Evolutionary conservation across 352 stramenopile species (phyloP), one percentile per base, ranked within the genome.

Genomic region (Globisporangium paroecandrum): DNA sequence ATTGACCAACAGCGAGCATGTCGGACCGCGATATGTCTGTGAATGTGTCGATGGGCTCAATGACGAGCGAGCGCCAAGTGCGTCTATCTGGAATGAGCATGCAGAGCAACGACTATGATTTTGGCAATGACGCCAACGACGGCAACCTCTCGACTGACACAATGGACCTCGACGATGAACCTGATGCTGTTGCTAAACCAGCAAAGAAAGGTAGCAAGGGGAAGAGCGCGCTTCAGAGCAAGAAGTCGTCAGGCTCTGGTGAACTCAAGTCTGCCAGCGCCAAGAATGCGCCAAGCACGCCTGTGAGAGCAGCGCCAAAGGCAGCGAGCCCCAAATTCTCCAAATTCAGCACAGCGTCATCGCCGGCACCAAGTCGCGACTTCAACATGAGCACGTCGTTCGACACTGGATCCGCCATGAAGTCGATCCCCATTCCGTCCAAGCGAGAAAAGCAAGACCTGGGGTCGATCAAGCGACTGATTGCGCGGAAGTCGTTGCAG

Each of bases 1-100:
- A 22, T 43, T 69, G 66, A 9, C 38, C 32, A 71, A 69, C 70
- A 62, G 63, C 82, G 62, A 86, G 72, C 10, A 63, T 68, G 46
- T 82, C 70, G 34, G 79, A 88, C 49, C 79, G 81, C 51, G 75
- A 85, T 54, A 62, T 69, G 46, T 71, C 69, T 25, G 77, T 69
- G 20, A 77, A 85, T 51, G 77, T 75, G 56, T 89, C 80, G 12
- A 77, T 68, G 55, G 75, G 80, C 46, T 87, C 79, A 9, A 69
- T 75, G 46, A 73, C 74, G 8, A 87, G 79, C 59, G 79, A 87
- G 57, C 79, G 79, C 53, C 72, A 79, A 25, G 76, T 83, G 65
- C 75, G 80, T 58, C 64, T 85, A 24, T 74, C 75, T 0, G 71
- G 75, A 0, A 69, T 81, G n/a, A 77, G 67, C 43, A 77, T 65